Conservation (phyloP, 208 protist species). For the Naegleria lovaniensis region DNA sequence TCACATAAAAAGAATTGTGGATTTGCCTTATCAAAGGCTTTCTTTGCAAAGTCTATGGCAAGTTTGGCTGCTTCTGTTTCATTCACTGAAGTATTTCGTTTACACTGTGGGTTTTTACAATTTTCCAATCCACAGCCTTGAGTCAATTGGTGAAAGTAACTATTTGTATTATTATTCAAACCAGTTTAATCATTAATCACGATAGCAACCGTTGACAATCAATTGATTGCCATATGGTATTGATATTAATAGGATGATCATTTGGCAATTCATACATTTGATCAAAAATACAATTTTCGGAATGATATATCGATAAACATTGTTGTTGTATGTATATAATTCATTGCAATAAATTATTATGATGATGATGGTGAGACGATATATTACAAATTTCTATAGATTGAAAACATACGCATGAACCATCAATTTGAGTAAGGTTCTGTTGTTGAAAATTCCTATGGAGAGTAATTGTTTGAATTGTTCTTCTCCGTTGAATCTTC, state of each 20-base stretch:
- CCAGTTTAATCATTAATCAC: too few species aligned
- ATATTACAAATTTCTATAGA: neutral
- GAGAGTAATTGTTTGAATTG: neutral
- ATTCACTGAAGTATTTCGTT: neutral
- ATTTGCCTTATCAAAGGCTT: neutral
- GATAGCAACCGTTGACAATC: too few species aligned
- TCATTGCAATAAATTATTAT: too few species aligned
- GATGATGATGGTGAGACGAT: neutral
- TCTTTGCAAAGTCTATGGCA: neutral
- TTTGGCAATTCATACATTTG: too few species aligned
- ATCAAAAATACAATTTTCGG: too few species aligned
- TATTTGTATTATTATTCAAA: too few species aligned
- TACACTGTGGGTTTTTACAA: neutral
- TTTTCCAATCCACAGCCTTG: neutral
- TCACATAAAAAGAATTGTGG: constrained; percentile 1
- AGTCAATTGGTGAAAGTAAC: neutral
- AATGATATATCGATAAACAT: too few species aligned
- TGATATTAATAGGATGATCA: too few species aligned
- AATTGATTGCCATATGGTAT: too few species aligned
- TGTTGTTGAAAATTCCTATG: neutral
- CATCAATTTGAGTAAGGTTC: neutral
- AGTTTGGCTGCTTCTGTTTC: neutral
- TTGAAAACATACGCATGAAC: neutral
- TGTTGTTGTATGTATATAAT: too few species aligned
- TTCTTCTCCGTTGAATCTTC: neutral